Evolutionary conservation across 352 stramenopile species (phyloP).

Genomic region (Pythium aquatile): DNA sequence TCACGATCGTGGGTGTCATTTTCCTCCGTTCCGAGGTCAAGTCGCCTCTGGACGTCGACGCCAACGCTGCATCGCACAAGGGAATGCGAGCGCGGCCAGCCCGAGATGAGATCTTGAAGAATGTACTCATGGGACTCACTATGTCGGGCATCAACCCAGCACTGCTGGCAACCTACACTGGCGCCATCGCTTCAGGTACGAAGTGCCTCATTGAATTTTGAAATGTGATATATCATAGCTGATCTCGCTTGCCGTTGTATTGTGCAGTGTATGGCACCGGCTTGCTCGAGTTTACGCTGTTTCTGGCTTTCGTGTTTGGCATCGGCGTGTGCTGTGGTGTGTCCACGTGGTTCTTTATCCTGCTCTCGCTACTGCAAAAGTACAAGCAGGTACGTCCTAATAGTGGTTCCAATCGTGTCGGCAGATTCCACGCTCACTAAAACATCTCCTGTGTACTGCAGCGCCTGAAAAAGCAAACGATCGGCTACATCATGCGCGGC

Average conservation of each 20-base stretch:
- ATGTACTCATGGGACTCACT: slow-evolving; percentile 81
- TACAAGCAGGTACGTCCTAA: slow-evolving; percentile 76
- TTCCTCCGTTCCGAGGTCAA: slow-evolving; percentile 84
- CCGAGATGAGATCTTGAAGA: slow-evolving; percentile 74
- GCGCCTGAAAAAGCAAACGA: slow-evolving; percentile 84
- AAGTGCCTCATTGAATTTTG: not conserved
- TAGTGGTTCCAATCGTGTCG: not conserved
- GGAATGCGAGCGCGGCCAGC: slow-evolving; percentile 34
- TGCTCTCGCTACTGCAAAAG: slow-evolving; percentile 84
- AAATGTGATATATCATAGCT: not conserved
- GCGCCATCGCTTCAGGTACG: slow-evolving; percentile 81
- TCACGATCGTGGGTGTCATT: slow-evolving; percentile 76
- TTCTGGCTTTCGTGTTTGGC: slow-evolving; percentile 81
- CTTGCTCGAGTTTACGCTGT: slow-evolving; percentile 84
- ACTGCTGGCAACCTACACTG: slow-evolving; percentile 83
- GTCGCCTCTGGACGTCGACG: slow-evolving; percentile 62
- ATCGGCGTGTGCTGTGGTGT: slow-evolving; percentile 83
- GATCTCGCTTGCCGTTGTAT: not conserved
- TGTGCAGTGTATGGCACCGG: slow-evolving; percentile 79
- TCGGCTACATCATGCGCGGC: slow-evolving; percentile 78
- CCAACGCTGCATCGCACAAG: slow-evolving; percentile 50
- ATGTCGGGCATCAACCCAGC: slow-evolving; percentile 89
- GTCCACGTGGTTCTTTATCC: slow-evolving; percentile 88
- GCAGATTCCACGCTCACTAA: not conserved
- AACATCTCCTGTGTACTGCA: not conserved